Base-by-base conservation (phyloP, 208 protist genomes). In the Trypanosoma brucei region DNA sequence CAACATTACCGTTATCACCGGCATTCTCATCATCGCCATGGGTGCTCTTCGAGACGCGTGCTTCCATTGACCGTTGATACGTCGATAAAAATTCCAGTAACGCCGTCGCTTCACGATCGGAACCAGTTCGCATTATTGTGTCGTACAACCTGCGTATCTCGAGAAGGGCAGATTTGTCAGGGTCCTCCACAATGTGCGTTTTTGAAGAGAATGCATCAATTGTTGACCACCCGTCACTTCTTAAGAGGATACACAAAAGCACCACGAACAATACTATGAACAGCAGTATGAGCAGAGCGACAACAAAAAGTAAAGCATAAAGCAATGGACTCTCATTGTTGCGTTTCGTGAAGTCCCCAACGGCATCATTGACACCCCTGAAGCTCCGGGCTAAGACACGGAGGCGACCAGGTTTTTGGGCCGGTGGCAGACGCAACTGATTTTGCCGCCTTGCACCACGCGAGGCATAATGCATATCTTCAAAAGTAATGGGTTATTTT, bases 61-160 rank as follows among this genome's bases (percentile, higher is more conserved):
- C 9, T 40, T 48, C 38, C 8, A 35, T 38, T 11, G 44, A 35
- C 1, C 39, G 8, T 39, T 58, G 59, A 37, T 57, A 61, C 14
- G 7, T 36, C 0, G 52, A 42, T 5, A 69, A 33, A 39, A 56
- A 69, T 0, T 62, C 49, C 35, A 13, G 46, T 36, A 69, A 46
- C 4, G 56, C 44, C 2, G 52, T 30, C 40, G 46, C 55, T 14
- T 62, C 53, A 39, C 55, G 54, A 4, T 34, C 64, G 7, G 56
- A 46, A 9, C 50, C 38, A 31, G 64, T 50, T n/a, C 22, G 3
- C 11, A 22, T 14, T 1, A 46, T 49, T 3, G 38, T 30, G 2
- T 61, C 48, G 31, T 58, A 62, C 14, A 69, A 35, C 2, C 40
- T 14, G 54, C 64, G 62, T 4, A 62, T 3, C 22, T 62, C 56